Conservation (phyloP, 2,329 filamentous ascomycete genomes). For the Colletotrichum spaethianum region DNA sequence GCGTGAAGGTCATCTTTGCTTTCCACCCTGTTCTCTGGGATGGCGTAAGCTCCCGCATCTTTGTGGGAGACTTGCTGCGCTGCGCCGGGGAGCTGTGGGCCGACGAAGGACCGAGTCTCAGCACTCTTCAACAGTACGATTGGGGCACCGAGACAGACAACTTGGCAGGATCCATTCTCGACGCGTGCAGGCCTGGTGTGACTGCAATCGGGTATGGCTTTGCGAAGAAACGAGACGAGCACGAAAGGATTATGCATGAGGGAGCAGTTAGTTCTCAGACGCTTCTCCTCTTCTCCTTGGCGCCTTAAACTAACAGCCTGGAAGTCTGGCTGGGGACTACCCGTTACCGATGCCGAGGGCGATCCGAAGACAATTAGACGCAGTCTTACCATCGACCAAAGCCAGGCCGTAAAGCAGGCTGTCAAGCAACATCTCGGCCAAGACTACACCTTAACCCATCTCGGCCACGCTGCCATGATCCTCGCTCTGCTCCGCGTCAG, state of each 20-base stretch:
- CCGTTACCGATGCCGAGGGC: not conserved
- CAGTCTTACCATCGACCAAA: not conserved
- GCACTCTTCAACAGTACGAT: not conserved
- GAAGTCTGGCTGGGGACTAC: not conserved
- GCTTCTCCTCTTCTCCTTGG: not conserved
- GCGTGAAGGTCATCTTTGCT: not conserved
- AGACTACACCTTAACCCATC: slow-evolving; percentile 14
- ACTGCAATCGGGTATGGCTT: not conserved
- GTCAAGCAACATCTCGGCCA: not conserved
- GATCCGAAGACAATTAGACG: not conserved
- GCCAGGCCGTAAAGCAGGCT: not conserved
- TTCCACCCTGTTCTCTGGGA: slow-evolving; percentile 1
- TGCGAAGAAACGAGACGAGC: not conserved
- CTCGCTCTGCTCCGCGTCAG: not conserved
- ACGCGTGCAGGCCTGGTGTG: not conserved
- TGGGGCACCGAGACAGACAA: not conserved
- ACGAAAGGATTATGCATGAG: not conserved
- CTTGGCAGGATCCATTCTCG: not conserved
- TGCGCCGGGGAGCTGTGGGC: not conserved
- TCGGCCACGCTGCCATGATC: slow-evolving; percentile 11
- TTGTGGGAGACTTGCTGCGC: slow-evolving; percentile 1
- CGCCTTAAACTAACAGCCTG: not conserved
- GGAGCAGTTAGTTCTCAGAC: not conserved
- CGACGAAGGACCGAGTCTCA: not conserved
- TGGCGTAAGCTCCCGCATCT: not conserved